Evolutionary conservation across 2,329 filamentous ascomycete species (phyloP).

Genomic region (Pezicula carpinea): DNA sequence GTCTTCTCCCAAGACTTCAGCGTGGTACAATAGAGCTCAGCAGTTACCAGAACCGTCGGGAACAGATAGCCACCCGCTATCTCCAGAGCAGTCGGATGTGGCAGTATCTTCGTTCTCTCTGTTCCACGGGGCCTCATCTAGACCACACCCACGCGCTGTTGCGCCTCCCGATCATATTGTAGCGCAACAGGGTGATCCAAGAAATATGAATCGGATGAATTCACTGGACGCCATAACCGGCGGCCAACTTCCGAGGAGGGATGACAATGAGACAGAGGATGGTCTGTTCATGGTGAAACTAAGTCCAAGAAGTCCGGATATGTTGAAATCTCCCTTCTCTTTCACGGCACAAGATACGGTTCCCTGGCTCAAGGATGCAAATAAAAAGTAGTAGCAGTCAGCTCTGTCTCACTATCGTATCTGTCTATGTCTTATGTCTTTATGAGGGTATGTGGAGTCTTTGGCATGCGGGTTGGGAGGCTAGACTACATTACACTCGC

Average conservation of each 20-base stretch:
- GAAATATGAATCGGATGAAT: constrained; percentile 18
- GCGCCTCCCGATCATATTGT: constrained; percentile 22
- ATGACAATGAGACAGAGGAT: constrained; percentile 58
- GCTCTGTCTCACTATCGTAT: too few relatives aligned
- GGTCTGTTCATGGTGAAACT: constrained; percentile 84
- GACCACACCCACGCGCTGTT: constrained; percentile 36
- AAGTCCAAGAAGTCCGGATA: constrained; percentile 81
- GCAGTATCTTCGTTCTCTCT: constrained; percentile 58
- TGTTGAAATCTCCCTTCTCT: constrained; percentile 78
- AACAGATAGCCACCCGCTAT: constrained; percentile 41
- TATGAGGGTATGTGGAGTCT: constrained; percentile 1
- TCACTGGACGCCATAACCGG: constrained; percentile 33
- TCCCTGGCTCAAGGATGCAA: constrained; percentile 20
- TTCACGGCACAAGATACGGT: constrained; percentile 30
- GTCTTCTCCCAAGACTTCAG: constrained; percentile 16
- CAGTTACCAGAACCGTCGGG: constrained; percentile 8
- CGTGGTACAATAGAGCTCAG: constrained; percentile 3
- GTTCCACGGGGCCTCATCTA: constrained; percentile 45
- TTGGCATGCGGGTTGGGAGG: neutral
- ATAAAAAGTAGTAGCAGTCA: neutral
- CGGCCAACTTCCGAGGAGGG: constrained; percentile 28
- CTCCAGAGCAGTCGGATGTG: constrained; percentile 58
- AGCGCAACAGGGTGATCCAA: constrained; percentile 15
- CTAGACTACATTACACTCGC: constrained; percentile 9
- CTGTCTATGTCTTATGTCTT: neutral